phyloP scores from a whole-genome alignment of 2,329 filamentous ascomycete species.

The Boeremia lycopersici region DNA sequence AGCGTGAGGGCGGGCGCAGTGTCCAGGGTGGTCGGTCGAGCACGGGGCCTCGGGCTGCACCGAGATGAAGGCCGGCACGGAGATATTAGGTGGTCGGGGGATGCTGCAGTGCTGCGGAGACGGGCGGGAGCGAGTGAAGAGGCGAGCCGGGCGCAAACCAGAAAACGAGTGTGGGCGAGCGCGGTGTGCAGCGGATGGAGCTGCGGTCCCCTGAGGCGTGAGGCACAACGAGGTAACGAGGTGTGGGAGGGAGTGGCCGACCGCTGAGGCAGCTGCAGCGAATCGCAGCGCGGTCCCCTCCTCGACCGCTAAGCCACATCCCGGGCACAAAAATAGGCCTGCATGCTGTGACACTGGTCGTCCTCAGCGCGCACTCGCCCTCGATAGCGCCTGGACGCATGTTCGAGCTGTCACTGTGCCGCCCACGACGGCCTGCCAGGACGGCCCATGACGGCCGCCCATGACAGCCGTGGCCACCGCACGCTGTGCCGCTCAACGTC shows the following conservation, averaged over 20 bases:
- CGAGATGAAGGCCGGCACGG: constrained; percentile 17
- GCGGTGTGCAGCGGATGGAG: constrained; percentile 3
- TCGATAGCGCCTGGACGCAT: constrained; percentile 16
- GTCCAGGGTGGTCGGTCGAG: constrained; percentile 16
- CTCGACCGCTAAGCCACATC: constrained; percentile 28
- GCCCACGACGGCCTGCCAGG: background rate
- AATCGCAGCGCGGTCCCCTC: constrained; percentile 11
- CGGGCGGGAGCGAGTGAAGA: constrained; percentile 10
- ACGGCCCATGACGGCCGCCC: too few species aligned
- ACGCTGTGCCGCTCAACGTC: constrained; percentile 10
- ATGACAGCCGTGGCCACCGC: background rate
- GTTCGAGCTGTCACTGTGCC: constrained; percentile 15
- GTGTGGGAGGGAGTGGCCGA: constrained; percentile 13
- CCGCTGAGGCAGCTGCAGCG: constrained; percentile 13
- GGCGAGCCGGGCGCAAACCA: constrained; percentile 7
- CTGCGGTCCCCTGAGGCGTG: constrained; percentile 11
- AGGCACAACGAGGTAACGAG: constrained; percentile 4
- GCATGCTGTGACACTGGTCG: constrained; percentile 31
- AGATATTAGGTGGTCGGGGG: constrained; percentile 8
- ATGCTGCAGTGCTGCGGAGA: background rate
- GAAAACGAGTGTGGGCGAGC: constrained; percentile 15
- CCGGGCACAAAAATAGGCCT: constrained; percentile 36
- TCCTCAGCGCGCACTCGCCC: constrained; percentile 19
- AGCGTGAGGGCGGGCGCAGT: background rate
- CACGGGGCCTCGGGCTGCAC: constrained; percentile 20